Conservation (phyloP, 2,329 filamentous ascomycete species). For the Hypoxylon sp. region DNA sequence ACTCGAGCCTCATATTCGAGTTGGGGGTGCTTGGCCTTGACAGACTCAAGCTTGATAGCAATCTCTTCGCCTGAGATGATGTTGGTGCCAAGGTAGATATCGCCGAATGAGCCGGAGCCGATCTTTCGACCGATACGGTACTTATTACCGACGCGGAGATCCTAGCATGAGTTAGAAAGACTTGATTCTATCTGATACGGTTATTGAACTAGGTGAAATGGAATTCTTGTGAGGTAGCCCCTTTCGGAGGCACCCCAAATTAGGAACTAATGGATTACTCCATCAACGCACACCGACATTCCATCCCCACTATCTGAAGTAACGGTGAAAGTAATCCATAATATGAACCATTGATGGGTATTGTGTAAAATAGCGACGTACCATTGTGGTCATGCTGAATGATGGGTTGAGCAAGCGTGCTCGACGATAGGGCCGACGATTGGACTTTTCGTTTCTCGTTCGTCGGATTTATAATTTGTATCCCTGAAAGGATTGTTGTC, state of each 20-base stretch:
- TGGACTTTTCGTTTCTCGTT: background rate
- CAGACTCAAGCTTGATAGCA: conserved; percentile 98
- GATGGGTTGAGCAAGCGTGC: conserved; percentile 42
- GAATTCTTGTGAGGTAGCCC: background rate
- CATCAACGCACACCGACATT: conserved; percentile 42
- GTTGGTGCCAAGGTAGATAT: conserved; percentile 99
- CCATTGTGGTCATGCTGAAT: conserved; percentile 57
- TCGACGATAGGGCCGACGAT: conserved; percentile 18
- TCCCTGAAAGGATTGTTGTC: conserved; percentile 9
- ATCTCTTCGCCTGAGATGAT: conserved; percentile 99
- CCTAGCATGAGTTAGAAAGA: conserved; percentile 66
- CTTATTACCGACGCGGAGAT: conserved; percentile 99
- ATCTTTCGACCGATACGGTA: conserved; percentile 99
- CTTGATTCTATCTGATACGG: background rate
- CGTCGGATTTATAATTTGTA: conserved; percentile 17
- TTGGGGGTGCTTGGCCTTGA: conserved; percentile 99
- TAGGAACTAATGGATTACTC: conserved; percentile 10
- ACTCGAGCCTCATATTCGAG: conserved; percentile 98
- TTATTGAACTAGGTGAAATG: background rate
- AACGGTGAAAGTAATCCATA: conserved; percentile 10
- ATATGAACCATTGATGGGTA: conserved; percentile 1
- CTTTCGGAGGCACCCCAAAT: conserved; percentile 1
- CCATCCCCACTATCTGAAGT: conserved; percentile 17
- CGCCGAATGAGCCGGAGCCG: conserved; percentile 96
- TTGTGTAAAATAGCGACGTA: conserved; percentile 45